Conservation (phyloP, 768 basidiomycete genomes). For the Chalciporus sphaerocephalus region DNA sequence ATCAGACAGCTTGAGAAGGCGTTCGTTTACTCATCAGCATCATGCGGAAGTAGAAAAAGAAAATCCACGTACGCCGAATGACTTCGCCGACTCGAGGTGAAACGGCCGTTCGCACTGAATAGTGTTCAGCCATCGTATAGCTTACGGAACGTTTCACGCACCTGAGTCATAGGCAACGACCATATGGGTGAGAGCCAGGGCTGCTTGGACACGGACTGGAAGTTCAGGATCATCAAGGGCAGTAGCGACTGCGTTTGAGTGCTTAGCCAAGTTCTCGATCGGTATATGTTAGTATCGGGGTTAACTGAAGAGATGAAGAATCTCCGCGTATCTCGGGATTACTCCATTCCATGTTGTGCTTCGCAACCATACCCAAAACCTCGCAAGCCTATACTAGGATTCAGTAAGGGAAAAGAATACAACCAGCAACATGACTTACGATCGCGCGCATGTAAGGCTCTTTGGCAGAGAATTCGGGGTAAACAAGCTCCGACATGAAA, state of each 20-base stretch:
- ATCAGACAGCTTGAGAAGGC: slow-evolving; percentile 84
- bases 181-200: slow-evolving; percentile 75
- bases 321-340: slow-evolving; percentile 49
- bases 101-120: slow-evolving; percentile 61
- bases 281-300: background rate
- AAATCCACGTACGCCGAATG: slow-evolving; percentile 58
- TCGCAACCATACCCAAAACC: slow-evolving; percentile 70
- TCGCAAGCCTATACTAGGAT: slow-evolving; percentile 61
- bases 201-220: slow-evolving; percentile 81
- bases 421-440: slow-evolving; percentile 40
- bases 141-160: slow-evolving; percentile 26
- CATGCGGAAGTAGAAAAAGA: background rate
- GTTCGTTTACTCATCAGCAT: slow-evolving; percentile 35
- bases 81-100: slow-evolving; percentile 80
- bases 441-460: slow-evolving; percentile 77
- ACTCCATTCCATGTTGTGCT: slow-evolving; percentile 63
- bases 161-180: slow-evolving; percentile 60
- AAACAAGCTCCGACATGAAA: slow-evolving; percentile 69
- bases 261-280: slow-evolving; percentile 53
- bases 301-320: background rate
- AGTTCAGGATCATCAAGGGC: slow-evolving; percentile 74
- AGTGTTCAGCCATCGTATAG: background rate
- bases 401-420: background rate
- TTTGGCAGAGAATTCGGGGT: slow-evolving; percentile 60
- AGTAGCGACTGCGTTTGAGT: slow-evolving; percentile 62